Evolutionary conservation across 2,329 filamentous ascomycete genomes (phyloP).

Genomic region (Fusarium veterinarium): DNA sequence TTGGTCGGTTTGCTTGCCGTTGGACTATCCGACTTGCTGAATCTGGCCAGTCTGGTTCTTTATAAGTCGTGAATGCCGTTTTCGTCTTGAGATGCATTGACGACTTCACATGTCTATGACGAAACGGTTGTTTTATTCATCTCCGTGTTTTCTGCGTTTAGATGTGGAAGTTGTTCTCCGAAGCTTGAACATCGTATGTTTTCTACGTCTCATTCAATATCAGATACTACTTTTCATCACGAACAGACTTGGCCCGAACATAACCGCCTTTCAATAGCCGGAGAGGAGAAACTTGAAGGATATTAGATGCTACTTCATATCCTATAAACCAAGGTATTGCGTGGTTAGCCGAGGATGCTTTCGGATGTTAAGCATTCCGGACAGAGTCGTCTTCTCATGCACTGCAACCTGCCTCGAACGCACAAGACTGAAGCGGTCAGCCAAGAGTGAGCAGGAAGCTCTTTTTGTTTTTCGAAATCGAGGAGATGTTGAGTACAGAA

Average conservation of each 20-base stretch:
- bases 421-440: neutral
- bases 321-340: rapidly evolving
- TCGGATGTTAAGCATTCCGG: neutral
- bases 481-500: rapidly evolving
- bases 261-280: neutral
- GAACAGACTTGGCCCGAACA: neutral
- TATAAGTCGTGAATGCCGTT: neutral
- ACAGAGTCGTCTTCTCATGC: neutral
- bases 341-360: neutral
- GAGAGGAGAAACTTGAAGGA: rapidly evolving
- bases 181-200: neutral
- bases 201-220: neutral
- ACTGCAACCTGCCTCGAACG: neutral
- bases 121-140: neutral
- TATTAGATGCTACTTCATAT: neutral
- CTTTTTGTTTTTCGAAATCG: rapidly evolving
- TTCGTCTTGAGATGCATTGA: neutral
- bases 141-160: neutral
- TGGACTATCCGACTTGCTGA: neutral
- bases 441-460: rapidly evolving
- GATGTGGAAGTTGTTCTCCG: neutral
- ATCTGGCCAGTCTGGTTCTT: slow-evolving; percentile 1
- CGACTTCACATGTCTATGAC: neutral
- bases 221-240: neutral
- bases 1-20: slow-evolving; percentile 2